phyloP scores from a whole-genome alignment of 2,329 filamentous ascomycete genomes.

The Aspergillus unguis region DNA sequence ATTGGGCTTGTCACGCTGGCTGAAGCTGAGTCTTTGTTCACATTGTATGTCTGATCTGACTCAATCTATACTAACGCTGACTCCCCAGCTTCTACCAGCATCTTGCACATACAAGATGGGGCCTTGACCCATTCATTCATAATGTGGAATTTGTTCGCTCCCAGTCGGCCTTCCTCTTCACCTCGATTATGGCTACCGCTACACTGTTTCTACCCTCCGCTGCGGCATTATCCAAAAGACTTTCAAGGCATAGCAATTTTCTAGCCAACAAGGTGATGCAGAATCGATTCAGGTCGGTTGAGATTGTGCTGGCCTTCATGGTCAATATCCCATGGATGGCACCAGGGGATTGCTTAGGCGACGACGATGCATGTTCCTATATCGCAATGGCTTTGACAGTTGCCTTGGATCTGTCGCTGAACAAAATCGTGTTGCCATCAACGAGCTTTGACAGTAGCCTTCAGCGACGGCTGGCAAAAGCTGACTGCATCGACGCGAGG shows the following conservation, averaged over 20 bases:
- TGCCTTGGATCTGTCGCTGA: slow-evolving; percentile 65
- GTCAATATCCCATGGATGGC: slow-evolving; percentile 75
- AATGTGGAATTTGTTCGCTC: slow-evolving; percentile 63
- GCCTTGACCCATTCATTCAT: slow-evolving; percentile 65
- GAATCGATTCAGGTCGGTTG: slow-evolving; percentile 64
- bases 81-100: slow-evolving; percentile 62
- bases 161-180: slow-evolving; percentile 68
- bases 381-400: slow-evolving; percentile 67
- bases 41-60: slow-evolving; percentile 52
- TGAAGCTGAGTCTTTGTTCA: slow-evolving; percentile 63
- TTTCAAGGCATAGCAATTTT: slow-evolving; percentile 62
- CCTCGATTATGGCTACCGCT: slow-evolving; percentile 66
- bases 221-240: slow-evolving; percentile 61
- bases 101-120: slow-evolving; percentile 70
- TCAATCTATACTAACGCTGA: too few species aligned
- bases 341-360: slow-evolving; percentile 37
- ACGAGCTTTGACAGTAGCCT: slow-evolving; percentile 46
- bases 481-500: slow-evolving; percentile 66
- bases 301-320: slow-evolving; percentile 73
- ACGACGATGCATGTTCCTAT: slow-evolving; percentile 70
- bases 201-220: slow-evolving; percentile 65
- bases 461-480: slow-evolving; percentile 53
- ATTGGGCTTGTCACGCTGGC: slow-evolving; percentile 64
- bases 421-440: slow-evolving; percentile 64
- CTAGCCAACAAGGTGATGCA: slow-evolving; percentile 62